A percentile compares a stretch with the other conserved stretches of the same genome.
Conservation (phyloP, 139 green algal species). For the Asterochloris sp. region DNA sequence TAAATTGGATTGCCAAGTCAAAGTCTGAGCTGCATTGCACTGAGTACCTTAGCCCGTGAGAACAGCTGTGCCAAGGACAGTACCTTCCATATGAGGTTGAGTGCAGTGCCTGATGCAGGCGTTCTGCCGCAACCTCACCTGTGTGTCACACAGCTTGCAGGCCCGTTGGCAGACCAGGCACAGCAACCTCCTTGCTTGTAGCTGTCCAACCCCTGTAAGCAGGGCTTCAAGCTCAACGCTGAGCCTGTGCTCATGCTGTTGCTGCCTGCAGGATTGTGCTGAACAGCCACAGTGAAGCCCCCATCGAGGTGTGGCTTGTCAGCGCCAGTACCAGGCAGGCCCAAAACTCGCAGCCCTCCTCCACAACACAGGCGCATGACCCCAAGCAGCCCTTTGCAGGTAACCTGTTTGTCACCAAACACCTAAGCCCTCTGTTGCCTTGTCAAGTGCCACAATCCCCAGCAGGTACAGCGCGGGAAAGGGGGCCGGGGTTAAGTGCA, state of each 20-base stretch:
- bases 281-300: constrained; percentile 38
- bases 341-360: not conserved
- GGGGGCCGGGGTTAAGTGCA: not conserved
- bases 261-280: constrained; percentile 40
- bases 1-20: not conserved
- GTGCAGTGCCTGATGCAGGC: not conserved
- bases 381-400: not conserved
- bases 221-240: not conserved
- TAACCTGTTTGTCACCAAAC: not conserved
- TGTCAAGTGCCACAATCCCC: not conserved
- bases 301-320: constrained; percentile 71
- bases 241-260: not conserved
- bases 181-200: not conserved
- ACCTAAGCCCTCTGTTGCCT: not conserved
- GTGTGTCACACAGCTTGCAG: not conserved
- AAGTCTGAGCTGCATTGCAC: not conserved
- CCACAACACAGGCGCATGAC: not conserved
- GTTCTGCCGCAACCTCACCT: not conserved
- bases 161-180: not conserved
- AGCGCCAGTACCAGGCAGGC: constrained; percentile 1
- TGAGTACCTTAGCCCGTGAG: not conserved
- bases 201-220: not conserved
- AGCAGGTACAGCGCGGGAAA: not conserved
- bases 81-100: not conserved
- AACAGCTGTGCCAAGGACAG: not conserved